phyloP scores from a whole-genome alignment of 1,139 yeast genomes.

The Geotrichum aggregatum region DNA sequence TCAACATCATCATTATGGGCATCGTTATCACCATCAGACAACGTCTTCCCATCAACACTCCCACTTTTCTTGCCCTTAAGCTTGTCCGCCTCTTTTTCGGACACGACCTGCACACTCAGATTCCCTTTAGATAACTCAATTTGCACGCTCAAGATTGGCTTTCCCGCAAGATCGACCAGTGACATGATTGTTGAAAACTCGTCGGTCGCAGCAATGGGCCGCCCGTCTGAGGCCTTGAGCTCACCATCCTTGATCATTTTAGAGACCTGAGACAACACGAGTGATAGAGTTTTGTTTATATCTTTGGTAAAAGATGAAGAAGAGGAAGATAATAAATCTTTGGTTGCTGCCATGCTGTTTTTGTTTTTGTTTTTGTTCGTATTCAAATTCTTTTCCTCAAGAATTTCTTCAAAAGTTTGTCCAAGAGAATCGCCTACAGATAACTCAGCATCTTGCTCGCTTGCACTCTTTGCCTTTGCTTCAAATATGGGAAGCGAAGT shows the following conservation, averaged over 20 bases:
- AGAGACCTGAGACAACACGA: not conserved
- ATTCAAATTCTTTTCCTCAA: too few relatives aligned
- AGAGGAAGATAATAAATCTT: not conserved
- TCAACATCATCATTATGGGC: too few relatives aligned
- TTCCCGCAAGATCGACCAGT: conserved; percentile 25
- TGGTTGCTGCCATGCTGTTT: not conserved
- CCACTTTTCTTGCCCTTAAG: too few relatives aligned
- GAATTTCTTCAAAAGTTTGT: too few relatives aligned
- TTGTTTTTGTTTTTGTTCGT: too few relatives aligned
- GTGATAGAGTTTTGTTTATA: conserved; percentile 19
- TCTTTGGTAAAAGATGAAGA: conserved; percentile 20
- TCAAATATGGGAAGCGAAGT: too few relatives aligned
- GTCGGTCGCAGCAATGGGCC: conserved; percentile 21
- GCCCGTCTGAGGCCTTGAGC: conserved; percentile 21
- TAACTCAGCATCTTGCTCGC: too few relatives aligned
- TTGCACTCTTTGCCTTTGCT: too few relatives aligned
- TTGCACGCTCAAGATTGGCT: conserved; percentile 23
- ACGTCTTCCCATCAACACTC: too few relatives aligned
- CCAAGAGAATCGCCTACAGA: too few relatives aligned
- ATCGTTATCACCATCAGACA: too few relatives aligned
- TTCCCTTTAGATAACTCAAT: conserved; percentile 23
- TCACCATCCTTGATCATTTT: conserved; percentile 9
- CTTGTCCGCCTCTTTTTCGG: conserved; percentile 14
- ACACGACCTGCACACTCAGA: conserved; percentile 21
- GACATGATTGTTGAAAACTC: conserved; percentile 25